Conservation (phyloP, 768 basidiomycete species). For the Rubroboletus pulcherrimus region DNA sequence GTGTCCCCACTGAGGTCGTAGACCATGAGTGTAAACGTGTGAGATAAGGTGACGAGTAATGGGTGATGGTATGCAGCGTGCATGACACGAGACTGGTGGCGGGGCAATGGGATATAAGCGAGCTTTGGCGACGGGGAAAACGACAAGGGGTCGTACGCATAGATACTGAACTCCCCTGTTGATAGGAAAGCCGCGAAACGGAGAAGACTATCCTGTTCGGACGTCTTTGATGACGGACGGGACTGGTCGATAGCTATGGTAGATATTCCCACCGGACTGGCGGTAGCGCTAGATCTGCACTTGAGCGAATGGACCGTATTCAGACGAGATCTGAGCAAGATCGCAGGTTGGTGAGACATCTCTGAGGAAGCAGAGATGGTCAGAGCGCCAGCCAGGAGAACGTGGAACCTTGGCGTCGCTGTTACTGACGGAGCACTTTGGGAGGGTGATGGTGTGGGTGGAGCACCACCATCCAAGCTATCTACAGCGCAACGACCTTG, state of each 20-base stretch:
- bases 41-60: slow-evolving; percentile 67
- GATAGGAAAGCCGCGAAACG: slow-evolving; percentile 61
- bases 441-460: not conserved
- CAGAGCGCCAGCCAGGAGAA: slow-evolving; percentile 58
- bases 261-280: slow-evolving; percentile 45
- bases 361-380: slow-evolving; percentile 55
- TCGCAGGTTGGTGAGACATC: slow-evolving; percentile 19
- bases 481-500: slow-evolving; percentile 63
- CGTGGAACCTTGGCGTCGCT: slow-evolving; percentile 28
- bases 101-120: slow-evolving; percentile 44
- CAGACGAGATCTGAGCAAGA: slow-evolving; percentile 21
- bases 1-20: slow-evolving; percentile 60
- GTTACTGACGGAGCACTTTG: not conserved
- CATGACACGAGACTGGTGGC: slow-evolving; percentile 46
- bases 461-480: slow-evolving; percentile 24
- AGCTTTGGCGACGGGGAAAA: slow-evolving; percentile 39
- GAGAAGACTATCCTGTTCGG: slow-evolving; percentile 25
- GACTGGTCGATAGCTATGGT: slow-evolving; percentile 75
- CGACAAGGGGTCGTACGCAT: slow-evolving; percentile 47
- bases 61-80: slow-evolving; percentile 78
- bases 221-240: slow-evolving; percentile 39
- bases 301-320: slow-evolving; percentile 37
- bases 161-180: slow-evolving; percentile 64
- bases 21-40: slow-evolving; percentile 63
- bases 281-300: slow-evolving; percentile 38